A percentile compares a stretch with the other conserved stretches of the same genome.
Conservation (phyloP, 176 grass and related monocot species). For the Canna indica region DNA sequence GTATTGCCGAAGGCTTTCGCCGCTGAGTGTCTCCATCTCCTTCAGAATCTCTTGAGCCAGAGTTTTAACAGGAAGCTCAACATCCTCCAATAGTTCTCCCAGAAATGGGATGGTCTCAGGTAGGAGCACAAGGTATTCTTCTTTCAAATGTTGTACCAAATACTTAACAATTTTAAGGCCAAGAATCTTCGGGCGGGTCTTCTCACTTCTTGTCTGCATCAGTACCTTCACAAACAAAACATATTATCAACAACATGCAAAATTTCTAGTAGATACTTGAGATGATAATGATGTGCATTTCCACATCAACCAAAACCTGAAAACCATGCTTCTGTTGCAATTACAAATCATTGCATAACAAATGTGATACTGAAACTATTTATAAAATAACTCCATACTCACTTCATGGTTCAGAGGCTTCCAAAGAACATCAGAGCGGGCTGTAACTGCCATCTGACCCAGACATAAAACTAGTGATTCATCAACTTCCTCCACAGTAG, state of each 20-base stretch:
- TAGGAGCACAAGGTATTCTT: constrained; percentile 65
- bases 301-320: no score
- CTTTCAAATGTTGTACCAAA: constrained; percentile 78
- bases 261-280: no score
- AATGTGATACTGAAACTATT: no score
- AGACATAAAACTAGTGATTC: constrained; percentile 63
- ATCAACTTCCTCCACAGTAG: constrained; percentile 66
- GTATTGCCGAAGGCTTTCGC: constrained; percentile 64
- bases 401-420: constrained; percentile 98
- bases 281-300: no score
- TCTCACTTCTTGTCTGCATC: constrained; percentile 75
- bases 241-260: not conserved
- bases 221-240: constrained; percentile 45
- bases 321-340: no score
- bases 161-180: constrained; percentile 74
- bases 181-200: constrained; percentile 57
- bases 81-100: constrained; percentile 64
- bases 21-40: constrained; percentile 66
- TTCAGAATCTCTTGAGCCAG: constrained; percentile 64
- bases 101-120: constrained; percentile 79
- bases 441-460: constrained; percentile 90
- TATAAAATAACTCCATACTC: no score
- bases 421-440: constrained; percentile 75
- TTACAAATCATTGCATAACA: no score
- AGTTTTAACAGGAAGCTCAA: constrained; percentile 67